phyloP scores from a whole-genome alignment of 805 yeast species.

The Yarrowia yakushimensis region DNA sequence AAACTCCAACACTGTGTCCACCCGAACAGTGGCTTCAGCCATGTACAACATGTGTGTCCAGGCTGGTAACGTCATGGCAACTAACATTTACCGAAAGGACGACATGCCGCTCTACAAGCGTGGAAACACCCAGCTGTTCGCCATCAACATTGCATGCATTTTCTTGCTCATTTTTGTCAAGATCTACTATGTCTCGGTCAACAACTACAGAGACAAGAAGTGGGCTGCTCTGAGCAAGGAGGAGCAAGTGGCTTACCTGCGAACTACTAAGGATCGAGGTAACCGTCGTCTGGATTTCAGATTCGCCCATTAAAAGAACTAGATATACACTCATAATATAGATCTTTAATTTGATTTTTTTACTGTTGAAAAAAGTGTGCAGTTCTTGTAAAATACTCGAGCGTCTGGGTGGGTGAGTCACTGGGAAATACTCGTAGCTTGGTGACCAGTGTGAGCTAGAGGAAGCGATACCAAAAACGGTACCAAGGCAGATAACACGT shows the following conservation, averaged over 20 bases:
- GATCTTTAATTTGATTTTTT: background rate
- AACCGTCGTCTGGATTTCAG: constrained; percentile 55
- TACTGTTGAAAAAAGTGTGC: no score
- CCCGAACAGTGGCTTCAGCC: constrained; percentile 63
- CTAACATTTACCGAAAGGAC: constrained; percentile 53
- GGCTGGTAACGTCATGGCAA: constrained; percentile 50
- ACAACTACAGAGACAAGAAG: constrained; percentile 39
- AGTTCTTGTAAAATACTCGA: no score
- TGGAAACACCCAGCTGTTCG: constrained; percentile 47
- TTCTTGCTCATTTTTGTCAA: constrained; percentile 32
- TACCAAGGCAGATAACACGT: background rate
- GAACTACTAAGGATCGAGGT: constrained; percentile 50
- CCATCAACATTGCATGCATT: constrained; percentile 31
- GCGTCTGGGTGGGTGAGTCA: no score
- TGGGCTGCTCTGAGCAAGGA: constrained; percentile 54
- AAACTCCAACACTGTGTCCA: constrained; percentile 59
- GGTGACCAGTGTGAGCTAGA: no score
- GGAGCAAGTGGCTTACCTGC: constrained; percentile 49
- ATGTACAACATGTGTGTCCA: constrained; percentile 64
- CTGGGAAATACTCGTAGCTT: no score
- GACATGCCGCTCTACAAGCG: constrained; percentile 59
- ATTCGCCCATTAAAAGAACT: constrained; percentile 34
- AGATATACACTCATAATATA: background rate
- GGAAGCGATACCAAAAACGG: background rate
- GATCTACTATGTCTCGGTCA: constrained; percentile 37